Percentiles rank a stretch among this genome's conserved stretches.
Evolutionary conservation across 805 yeast genomes (phyloP).

Genomic region (Jamesozyma hellenica): DNA sequence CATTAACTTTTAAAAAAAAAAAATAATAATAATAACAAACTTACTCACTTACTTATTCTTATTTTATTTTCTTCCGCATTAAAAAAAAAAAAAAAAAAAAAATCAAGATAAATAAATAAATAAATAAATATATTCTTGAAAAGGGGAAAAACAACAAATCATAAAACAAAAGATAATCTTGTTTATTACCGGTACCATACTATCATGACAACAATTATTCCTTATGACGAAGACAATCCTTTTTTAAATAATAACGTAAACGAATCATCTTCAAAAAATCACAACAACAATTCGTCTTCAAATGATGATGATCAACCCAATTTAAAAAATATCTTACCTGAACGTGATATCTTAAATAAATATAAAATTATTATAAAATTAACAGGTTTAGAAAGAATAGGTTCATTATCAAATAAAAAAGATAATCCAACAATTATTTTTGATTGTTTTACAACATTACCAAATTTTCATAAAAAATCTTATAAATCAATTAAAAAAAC

Average conservation of each 20-base stretch:
- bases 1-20: no score
- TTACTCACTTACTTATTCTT: no score
- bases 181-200: neutral
- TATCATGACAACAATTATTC: constrained; percentile 12
- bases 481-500: constrained; percentile 76
- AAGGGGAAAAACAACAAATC: neutral
- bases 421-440: constrained; percentile 76
- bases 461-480: constrained; percentile 58
- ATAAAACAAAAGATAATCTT: neutral
- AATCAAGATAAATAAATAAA: no score
- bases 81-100: no score
- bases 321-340: constrained; percentile 6
- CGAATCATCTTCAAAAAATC: neutral
- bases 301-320: no score
- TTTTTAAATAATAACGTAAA: constrained; percentile 37
- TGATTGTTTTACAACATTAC: constrained; percentile 58
- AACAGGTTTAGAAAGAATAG: constrained; percentile 59
- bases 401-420: constrained; percentile 39
- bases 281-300: no score
- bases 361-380: constrained; percentile 46
- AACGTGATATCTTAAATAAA: constrained; percentile 8
- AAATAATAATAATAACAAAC: no score
- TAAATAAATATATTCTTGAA: no score
- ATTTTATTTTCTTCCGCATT: no score
- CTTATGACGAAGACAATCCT: constrained; percentile 52